Base-by-base conservation (phyloP, 441 rosid genomes). In the Pelargonium australe region DNA sequence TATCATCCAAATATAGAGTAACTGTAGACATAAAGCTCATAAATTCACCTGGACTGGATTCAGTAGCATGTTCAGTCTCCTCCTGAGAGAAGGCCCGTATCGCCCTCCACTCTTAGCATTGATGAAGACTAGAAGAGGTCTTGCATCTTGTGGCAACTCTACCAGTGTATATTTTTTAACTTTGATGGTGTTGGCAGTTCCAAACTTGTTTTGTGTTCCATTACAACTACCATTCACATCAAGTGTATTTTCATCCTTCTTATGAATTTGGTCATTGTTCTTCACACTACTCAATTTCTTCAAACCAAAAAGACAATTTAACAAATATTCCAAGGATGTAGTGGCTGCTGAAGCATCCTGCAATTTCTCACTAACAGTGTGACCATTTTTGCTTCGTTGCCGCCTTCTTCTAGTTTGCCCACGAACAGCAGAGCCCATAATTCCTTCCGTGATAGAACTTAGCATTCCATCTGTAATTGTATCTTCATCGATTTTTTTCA, bases 31-130 rank as follows among this genome's bases (percentile, higher is more conserved):
- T 37, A 31, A 34, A 76, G 69, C 58, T 66, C 62, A 49, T 49
- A 16, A 6, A 64, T 16, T 67, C 74, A 87, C 92, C 88, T 85
- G 90, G 16, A 79, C 86, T 70, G 92, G 92, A 79, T 84, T 87
- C 77, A 87, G 74, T 34, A 87, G 80, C 87, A 83, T 84, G 79
- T 85, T 85, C 53, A 87, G 80, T 73, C 86, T 83, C 79, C 87
- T 80, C 34, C 82, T 86, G 43, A 87, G 87, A 75, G 77, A 81
- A 69, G 84, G 84, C 73, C 90, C 92, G 43, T 75, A 84, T 72
- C 81, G 90, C 64, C 88, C 92, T 45, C 92, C 92, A 12, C 92
- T 87, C 79, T 83, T 85, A 70, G 88, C 83, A 74, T 87, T 87
- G 25, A 87, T 83, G 68, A 87, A 85, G 60, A 87, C 92, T 75